A percentile compares a stretch with the other conserved stretches of the same genome.
Conservation (phyloP, 2,329 filamentous ascomycete species). For the Chaetomiaceae sp. region DNA sequence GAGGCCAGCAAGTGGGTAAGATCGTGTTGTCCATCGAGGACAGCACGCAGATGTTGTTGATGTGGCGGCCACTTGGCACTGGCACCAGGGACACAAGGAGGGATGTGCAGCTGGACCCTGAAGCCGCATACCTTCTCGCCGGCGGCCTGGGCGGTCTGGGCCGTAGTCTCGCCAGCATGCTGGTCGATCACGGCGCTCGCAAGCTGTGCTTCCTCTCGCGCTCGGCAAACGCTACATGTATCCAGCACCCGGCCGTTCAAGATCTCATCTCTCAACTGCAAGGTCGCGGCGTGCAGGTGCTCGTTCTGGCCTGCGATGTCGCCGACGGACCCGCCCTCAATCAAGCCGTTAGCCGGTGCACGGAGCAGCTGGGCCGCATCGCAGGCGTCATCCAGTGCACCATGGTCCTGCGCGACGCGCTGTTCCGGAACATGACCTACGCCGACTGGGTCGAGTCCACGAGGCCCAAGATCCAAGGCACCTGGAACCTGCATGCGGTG, state of each 20-base stretch:
- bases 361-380: not conserved
- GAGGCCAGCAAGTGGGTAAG: too few species aligned
- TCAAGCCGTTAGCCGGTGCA: too few species aligned
- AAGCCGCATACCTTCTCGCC: not conserved
- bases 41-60: too few species aligned
- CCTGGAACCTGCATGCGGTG: not conserved
- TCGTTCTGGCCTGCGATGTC: not conserved
- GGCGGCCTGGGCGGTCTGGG: not conserved
- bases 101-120: not conserved
- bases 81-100: not conserved
- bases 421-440: not conserved
- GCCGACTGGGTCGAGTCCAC: not conserved
- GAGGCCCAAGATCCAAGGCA: not conserved
- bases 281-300: not conserved
- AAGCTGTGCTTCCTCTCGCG: not conserved
- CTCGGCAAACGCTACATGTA: not conserved
- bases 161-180: not conserved
- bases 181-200: not conserved
- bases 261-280: not conserved
- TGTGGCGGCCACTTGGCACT: too few species aligned
- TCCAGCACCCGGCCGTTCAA: too few species aligned
- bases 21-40: not conserved
- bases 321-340: too few species aligned
- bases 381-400: not conserved
- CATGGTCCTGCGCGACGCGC: not conserved